A percentile compares a stretch with the other conserved stretches of the same genome.
Evolutionary conservation across 495 filamentous ascomycete genomes (phyloP).

Genomic region (Staphylotrichum longicolle): DNA sequence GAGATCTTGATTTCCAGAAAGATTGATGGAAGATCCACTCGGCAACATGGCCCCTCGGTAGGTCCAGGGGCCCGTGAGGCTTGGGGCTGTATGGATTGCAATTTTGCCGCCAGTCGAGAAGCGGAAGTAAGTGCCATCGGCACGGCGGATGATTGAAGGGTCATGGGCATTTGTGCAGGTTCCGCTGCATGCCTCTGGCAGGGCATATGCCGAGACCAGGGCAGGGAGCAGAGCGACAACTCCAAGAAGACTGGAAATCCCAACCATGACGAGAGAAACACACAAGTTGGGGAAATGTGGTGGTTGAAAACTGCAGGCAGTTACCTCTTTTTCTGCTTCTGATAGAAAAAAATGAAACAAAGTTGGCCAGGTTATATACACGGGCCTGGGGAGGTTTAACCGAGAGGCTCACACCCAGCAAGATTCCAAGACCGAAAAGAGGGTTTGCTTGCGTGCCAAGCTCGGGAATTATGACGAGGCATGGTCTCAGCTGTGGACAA

Average conservation of each 20-base stretch:
- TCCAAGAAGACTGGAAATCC: background rate
- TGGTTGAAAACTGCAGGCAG: too few relatives aligned
- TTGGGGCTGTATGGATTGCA: conserved; percentile 55
- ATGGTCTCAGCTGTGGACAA: background rate
- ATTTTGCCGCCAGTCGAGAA: conserved; percentile 66
- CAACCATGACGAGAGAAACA: conserved; percentile 1
- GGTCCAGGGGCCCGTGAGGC: conserved; percentile 64
- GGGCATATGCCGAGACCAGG: conserved; percentile 26
- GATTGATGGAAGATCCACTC: conserved; percentile 54
- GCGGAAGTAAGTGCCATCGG: conserved; percentile 69
- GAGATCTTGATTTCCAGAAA: conserved; percentile 53
- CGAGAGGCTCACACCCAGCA: too few relatives aligned
- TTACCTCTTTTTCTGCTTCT: too few relatives aligned
- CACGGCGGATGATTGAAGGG: conserved; percentile 60
- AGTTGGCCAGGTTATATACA: too few relatives aligned
- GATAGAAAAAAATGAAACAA: too few relatives aligned
- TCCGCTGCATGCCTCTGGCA: conserved; percentile 58
- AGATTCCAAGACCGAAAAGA: background rate
- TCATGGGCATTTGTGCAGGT: conserved; percentile 63
- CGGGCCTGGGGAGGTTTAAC: too few relatives aligned
- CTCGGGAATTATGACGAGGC: too few relatives aligned
- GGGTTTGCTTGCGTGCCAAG: background rate
- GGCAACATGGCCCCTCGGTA: conserved; percentile 57
- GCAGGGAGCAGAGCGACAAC: conserved; percentile 7
- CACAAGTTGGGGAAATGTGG: too few relatives aligned